A percentile compares a stretch with the other conserved stretches of the same genome.
Conservation (phyloP, 768 basidiomycete genomes). For the Boletales sp. region DNA sequence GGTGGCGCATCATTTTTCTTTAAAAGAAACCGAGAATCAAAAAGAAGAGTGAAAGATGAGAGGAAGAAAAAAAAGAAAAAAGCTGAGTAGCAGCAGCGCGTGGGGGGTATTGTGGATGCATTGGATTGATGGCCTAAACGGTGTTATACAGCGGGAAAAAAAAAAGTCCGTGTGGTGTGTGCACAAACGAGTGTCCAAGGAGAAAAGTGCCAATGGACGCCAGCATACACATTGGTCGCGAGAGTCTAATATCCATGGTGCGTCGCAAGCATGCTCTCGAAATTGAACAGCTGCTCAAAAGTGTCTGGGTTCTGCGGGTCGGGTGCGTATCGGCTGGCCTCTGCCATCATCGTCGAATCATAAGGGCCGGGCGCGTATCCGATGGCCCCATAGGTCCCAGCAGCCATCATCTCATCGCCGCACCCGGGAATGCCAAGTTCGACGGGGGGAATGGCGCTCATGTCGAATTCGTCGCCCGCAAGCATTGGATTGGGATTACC, state of each 20-base stretch:
- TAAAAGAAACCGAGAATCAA: background rate
- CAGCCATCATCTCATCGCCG: conserved; percentile 24
- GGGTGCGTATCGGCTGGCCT: conserved; percentile 29
- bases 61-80: background rate
- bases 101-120: conserved; percentile 28
- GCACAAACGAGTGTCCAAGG: conserved; percentile 18
- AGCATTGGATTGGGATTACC: conserved; percentile 36
- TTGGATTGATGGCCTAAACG: conserved; percentile 14
- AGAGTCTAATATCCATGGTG: conserved; percentile 31
- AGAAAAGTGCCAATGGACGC: conserved; percentile 29
- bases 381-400: conserved; percentile 13
- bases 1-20: conserved; percentile 15
- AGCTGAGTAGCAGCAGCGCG: conserved; percentile 28
- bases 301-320: conserved; percentile 31
- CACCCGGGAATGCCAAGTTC: conserved; percentile 54
- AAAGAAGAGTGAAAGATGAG: too few relatives aligned
- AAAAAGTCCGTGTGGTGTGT: conserved; percentile 17
- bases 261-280: conserved; percentile 33
- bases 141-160: conserved; percentile 25
- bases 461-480: conserved; percentile 62
- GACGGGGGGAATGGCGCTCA: conserved; percentile 61
- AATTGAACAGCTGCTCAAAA: conserved; percentile 36
- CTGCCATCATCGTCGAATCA: conserved; percentile 24
- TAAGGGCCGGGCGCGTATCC: conserved; percentile 22
- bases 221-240: conserved; percentile 33